phyloP scores from a whole-genome alignment of 345 rosid genomes.

The Gossypium turneri region DNA sequence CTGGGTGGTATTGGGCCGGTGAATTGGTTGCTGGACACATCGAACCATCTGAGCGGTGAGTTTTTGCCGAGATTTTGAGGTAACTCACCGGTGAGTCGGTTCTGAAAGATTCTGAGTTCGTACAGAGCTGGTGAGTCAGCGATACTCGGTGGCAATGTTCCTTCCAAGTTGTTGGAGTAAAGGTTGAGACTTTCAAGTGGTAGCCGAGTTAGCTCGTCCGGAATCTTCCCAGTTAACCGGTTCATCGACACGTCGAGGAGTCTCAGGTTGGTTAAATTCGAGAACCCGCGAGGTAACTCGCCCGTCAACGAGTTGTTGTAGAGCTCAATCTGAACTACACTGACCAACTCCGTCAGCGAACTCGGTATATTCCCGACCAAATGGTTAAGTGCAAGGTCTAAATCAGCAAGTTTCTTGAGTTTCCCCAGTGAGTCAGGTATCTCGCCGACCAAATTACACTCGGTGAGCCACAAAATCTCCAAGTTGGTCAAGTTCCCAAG shows the following conservation, averaged over 20 bases:
- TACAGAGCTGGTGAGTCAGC: slow-evolving; percentile 66
- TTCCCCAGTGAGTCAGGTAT: slow-evolving; percentile 83
- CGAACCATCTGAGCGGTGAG: slow-evolving; percentile 75
- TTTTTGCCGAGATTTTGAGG: slow-evolving; percentile 68
- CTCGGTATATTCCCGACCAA: slow-evolving; percentile 64
- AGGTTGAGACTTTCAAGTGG: slow-evolving; percentile 81
- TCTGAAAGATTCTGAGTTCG: slow-evolving; percentile 77
- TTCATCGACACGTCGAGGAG: slow-evolving; percentile 91
- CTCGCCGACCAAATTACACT: slow-evolving; percentile 70
- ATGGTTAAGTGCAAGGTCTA: slow-evolving; percentile 76
- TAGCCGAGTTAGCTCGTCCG: slow-evolving; percentile 68
- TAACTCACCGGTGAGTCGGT: slow-evolving; percentile 58
- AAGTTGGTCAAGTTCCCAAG: slow-evolving; percentile 73
- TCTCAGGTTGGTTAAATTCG: slow-evolving; percentile 57
- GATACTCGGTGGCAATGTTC: slow-evolving; percentile 58
- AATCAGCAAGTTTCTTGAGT: slow-evolving; percentile 61
- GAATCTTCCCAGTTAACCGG: slow-evolving; percentile 58
- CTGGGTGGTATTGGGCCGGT: slow-evolving; percentile 58
- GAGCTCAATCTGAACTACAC: slow-evolving; percentile 83
- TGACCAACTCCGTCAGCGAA: slow-evolving; percentile 56
- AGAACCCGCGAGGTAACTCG: slow-evolving; percentile 51
- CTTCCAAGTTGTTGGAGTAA: slow-evolving; percentile 69
- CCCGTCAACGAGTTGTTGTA: slow-evolving; percentile 92
- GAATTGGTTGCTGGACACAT: slow-evolving; percentile 65
- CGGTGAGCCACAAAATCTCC: slow-evolving; percentile 89